Base-by-base conservation (phyloP, 495 filamentous ascomycete species). In the Hypoxylon intermedium region DNA sequence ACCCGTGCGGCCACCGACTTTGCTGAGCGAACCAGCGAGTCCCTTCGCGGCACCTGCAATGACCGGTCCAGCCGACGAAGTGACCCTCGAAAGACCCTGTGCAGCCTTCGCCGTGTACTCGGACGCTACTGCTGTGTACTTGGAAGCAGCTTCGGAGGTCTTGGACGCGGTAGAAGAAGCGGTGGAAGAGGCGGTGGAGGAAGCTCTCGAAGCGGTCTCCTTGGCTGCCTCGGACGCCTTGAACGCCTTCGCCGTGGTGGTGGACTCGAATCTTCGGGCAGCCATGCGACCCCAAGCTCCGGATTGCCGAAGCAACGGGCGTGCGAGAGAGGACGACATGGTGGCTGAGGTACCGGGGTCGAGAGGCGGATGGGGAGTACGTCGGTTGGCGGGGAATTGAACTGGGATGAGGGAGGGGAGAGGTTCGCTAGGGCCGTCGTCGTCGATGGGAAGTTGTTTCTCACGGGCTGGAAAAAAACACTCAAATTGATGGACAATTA, bases 1-100 rank as follows among this genome's bases (percentile, higher is more conserved):
- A 60, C 91, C 94, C 34, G 90, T 92, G 55, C 90, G 84, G 61
- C 94, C 94, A 71, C 93, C 92, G 71, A 94, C 82, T 69, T 85
- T 88, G 63, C 87, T 79, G 60, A 96, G 74, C 44, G 88, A 84
- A 65, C 80, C 82, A 49, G 82, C 75, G 55, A 86, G 72, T 28
- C 82, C 81, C 74, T 87, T 82, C 23, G 87, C 87, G 52, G 87
- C 88, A 67, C 83, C 84, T 62, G 83, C 82, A 65, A 96, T 77
- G 49, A 85, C 89, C 58, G 89, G 86, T 26, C 91, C 90, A 69
- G 92, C 91, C 31, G 88, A 84, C 44, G 89, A 85, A 57, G 88
- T 79, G 64, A 94, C 93, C 67, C 85, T 86, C 66, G 91, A 92
- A 20, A 97, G 85, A 65, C 93, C 92, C 78, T 96, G 82, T 57